These are phyloP conservation scores for Eutrema japonicum DNA, from an alignment of 345 rosid genomes.

Conservation along the genomic window DNA sequence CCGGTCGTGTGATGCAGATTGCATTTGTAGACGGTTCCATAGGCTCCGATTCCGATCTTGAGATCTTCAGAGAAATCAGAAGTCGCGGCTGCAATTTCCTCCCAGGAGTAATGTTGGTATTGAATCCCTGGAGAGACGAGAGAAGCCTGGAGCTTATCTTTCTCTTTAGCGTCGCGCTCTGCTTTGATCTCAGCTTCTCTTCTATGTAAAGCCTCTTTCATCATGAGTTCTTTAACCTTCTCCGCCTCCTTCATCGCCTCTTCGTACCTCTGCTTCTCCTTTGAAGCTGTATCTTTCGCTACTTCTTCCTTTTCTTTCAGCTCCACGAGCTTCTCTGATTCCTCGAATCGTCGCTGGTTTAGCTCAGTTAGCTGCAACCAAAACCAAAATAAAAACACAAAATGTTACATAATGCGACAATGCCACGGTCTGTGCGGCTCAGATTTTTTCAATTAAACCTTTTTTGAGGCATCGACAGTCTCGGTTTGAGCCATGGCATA, in stretches of 20 bases:
- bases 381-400: not conserved
- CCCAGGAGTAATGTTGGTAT: slow-evolving; percentile 46
- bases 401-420: not conserved
- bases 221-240: slow-evolving; percentile 48
- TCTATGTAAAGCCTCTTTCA: slow-evolving; percentile 67
- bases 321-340: slow-evolving; percentile 62
- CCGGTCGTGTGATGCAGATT: slow-evolving; percentile 43
- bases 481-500: slow-evolving; percentile 82
- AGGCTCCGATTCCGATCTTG: slow-evolving; percentile 47
- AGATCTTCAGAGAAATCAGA: slow-evolving; percentile 40
- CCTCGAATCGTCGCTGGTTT: slow-evolving; percentile 53
- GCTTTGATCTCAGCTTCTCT: slow-evolving; percentile 66
- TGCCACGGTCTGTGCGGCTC: not conserved
- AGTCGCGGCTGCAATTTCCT: slow-evolving; percentile 43
- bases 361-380: slow-evolving; percentile 57
- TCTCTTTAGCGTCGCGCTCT: slow-evolving; percentile 61
- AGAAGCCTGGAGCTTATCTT: slow-evolving; percentile 60
- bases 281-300: slow-evolving; percentile 58
- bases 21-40: slow-evolving; percentile 48
- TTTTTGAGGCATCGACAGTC: slow-evolving; percentile 72
- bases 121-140: slow-evolving; percentile 33
- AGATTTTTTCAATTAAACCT: slow-evolving; percentile 49
- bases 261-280: slow-evolving; percentile 63
- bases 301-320: slow-evolving; percentile 53
- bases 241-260: slow-evolving; percentile 66